Evolutionary conservation across 2,329 filamentous ascomycete genomes (phyloP).

Genomic region (Fusarium sp.): DNA sequence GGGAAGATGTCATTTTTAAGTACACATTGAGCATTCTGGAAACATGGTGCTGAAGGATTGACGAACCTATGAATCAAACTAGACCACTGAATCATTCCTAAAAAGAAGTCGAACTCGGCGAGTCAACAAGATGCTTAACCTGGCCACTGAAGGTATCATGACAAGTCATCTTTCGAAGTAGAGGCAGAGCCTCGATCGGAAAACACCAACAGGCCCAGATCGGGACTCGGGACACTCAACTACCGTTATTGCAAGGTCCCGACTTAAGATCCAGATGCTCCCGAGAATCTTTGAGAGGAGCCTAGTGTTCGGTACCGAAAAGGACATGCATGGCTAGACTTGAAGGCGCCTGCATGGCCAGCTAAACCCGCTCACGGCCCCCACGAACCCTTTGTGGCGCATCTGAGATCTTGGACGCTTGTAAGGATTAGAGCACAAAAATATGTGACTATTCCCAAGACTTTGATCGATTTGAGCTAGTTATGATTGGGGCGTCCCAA

Average conservation of each 20-base stretch:
- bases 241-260: background rate
- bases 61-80: background rate
- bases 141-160: background rate
- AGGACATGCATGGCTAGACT: background rate
- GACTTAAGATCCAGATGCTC: background rate
- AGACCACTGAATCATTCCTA: background rate
- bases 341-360: background rate
- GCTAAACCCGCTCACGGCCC: background rate
- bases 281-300: background rate
- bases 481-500: conserved; percentile 4
- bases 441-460: background rate
- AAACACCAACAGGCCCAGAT: background rate
- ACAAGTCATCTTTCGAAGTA: background rate
- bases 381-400: background rate
- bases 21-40: background rate
- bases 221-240: background rate
- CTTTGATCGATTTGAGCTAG: background rate
- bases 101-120: background rate
- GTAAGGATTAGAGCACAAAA: conserved; percentile 6
- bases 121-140: background rate
- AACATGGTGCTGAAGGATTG: background rate
- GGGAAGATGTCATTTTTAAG: background rate
- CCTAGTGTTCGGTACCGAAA: background rate
- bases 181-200: background rate
- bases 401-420: conserved; percentile 4